Evolutionary conservation across 106 monocot species (phyloP).

Genomic region (Dendrobium chrysotoxum): DNA sequence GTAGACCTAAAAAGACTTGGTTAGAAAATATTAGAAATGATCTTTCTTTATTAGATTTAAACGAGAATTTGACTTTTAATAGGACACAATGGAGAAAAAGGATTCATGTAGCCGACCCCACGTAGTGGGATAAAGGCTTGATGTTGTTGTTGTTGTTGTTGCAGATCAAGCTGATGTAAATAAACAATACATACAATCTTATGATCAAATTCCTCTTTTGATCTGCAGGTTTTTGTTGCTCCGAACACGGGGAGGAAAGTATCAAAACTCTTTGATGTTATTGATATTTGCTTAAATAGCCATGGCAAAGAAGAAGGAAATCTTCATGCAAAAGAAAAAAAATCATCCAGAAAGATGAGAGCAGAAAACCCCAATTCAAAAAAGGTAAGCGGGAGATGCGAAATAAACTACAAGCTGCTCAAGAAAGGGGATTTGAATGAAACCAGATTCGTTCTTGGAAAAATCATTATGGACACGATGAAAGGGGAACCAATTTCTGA

Average conservation of each 20-base stretch:
- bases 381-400: background rate
- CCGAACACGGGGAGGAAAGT: constrained; percentile 21
- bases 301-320: constrained; percentile 11
- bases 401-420: constrained; percentile 40
- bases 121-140: too few relatives aligned
- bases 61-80: too few relatives aligned
- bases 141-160: too few relatives aligned
- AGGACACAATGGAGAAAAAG: too few relatives aligned
- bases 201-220: constrained; percentile 1
- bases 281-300: constrained; percentile 15
- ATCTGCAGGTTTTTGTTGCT: constrained; percentile 33
- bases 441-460: constrained; percentile 53
- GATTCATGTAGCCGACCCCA: too few relatives aligned
- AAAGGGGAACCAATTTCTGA: constrained; percentile 5
- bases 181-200: too few relatives aligned
- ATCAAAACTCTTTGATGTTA: constrained; percentile 29
- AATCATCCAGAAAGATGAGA: constrained; percentile 6
- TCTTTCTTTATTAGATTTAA: too few relatives aligned
- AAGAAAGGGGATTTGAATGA: constrained; percentile 47
- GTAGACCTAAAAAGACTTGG: too few relatives aligned
- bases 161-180: too few relatives aligned
- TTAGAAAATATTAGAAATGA: too few relatives aligned
- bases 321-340: background rate
- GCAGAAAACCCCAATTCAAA: background rate
- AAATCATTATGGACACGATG: constrained; percentile 55